Evolutionary conservation across 2,329 filamentous ascomycete genomes (phyloP), one percentile per base, ranked within the genome.

Genomic region (Claviceps lovelessii): DNA sequence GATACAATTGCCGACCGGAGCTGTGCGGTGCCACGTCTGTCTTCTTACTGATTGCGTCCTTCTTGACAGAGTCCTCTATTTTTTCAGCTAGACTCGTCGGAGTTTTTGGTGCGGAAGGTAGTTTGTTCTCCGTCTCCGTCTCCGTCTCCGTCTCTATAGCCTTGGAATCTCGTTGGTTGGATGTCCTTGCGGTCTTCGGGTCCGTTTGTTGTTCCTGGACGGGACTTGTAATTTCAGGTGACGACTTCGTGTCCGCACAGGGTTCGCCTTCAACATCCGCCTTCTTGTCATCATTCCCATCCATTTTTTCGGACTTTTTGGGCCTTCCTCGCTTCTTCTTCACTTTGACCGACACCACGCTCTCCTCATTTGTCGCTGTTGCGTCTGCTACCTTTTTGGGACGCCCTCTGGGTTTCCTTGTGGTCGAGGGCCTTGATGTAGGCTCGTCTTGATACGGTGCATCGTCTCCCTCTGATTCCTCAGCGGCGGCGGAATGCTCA

Each of bases 271-370:
- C 42, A 49, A 50, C 31, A 39, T 50, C 45, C 5, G 42, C 19
- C 31, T 49, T 51, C 17, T 45, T 46, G n/a, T 49, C 29, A 10
- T 33, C 37, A n/a, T 41, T 37, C 2, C 37, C 13, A 35, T 41
- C 6, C 11, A 19, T 7, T n/a, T 42, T 15, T 2, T 41, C 50
- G 1, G 49, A 58, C 55, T 75, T 76, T 55, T 66, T 70, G 17
- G 73, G 73, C 23, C 73, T 66, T 4, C 74, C 74, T 51, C 73
- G 65, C 56, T 67, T 72, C 61, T 67, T 72, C 54, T 67, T 70
- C 7, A 28, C 33, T 41, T 53, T 47, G 31, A 35, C 15, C 33
- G 44, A 35, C 23, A 45, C 28, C 13, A 6, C 17, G n/a, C 29
- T 23, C 9, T 48, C 29, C 50, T 55, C 53, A 23, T 52, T 61